Evolutionary conservation across 805 yeast species (phyloP), one percentile per base, ranked within the genome.

Genomic region (Lachancea cidri): DNA sequence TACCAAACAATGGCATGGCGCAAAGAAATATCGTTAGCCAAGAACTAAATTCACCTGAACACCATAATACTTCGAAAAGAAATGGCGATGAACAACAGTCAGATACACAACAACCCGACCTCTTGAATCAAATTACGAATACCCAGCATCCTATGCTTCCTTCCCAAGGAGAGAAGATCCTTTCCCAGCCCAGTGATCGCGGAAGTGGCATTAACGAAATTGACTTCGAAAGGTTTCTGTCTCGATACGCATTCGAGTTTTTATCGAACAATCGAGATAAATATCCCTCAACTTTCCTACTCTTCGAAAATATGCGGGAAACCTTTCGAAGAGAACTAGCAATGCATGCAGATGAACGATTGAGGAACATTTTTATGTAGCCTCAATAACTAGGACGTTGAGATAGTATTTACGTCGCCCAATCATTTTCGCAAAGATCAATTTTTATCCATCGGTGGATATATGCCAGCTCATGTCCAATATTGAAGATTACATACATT

Each of bases 201-300:
- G 16, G 14, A 7, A 29, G 7, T 8, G 14, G 5, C 7, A 33
- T 33, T 11, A 33, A 33, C n/a, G 35, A 33, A 16, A 8, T 33
- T 9, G 35, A 33, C 11, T 33, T 33, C 24, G 35, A 33, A 16
- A 13, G 24, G 35, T 33, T 33, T 33, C 9, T 33, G 35, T 17
- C n/a, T 5, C 13, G 19, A 17, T 18, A 33, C 19, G 35, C 35
- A 6, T 17, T 18, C n/a, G 35, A 33, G 11, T 33, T 33, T 16
- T n/a, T 33, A 6, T 11, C 11, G 17, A 33, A 33, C 11, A 33
- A 33, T 33, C 19, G 35, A 18, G 24, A 33, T 11, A 33, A 33
- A 16, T 33, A 33, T 16, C 24, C 19, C 7, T 8, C n/a, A 16
- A 33, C 35, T 17, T 33, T 14, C 6, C 13, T 13, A 16, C 6